phyloP scores from a whole-genome alignment of 2,329 filamentous ascomycete species.

The Alternaria alternata region DNA sequence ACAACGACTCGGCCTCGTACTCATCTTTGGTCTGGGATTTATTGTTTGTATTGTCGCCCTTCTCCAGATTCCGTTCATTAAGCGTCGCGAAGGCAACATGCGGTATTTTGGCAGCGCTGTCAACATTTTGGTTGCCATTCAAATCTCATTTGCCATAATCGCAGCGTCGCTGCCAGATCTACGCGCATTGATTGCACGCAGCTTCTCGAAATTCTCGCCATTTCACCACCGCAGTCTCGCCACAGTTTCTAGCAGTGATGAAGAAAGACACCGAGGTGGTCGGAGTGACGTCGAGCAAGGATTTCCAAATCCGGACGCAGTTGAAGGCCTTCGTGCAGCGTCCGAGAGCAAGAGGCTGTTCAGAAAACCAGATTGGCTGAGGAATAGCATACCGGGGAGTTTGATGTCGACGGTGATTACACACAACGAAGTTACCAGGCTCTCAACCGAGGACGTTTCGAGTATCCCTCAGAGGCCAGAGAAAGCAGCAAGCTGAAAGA shows the following conservation, averaged over 20 bases:
- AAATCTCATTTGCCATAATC: slow-evolving; percentile 36
- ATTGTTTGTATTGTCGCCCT: slow-evolving; percentile 38
- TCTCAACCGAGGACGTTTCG: slow-evolving; percentile 1
- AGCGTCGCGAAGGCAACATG: slow-evolving; percentile 24
- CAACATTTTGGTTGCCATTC: slow-evolving; percentile 38
- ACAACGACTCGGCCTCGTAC: slow-evolving; percentile 32
- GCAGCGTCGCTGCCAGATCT: slow-evolving; percentile 39
- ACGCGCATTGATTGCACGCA: slow-evolving; percentile 31
- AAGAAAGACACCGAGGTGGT: background rate
- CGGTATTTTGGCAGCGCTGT: slow-evolving; percentile 38
- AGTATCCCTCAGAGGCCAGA: background rate
- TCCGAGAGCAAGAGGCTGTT: slow-evolving; percentile 12
- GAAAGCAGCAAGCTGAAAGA: background rate
- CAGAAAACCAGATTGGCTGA: slow-evolving; percentile 34
- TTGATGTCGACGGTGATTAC: slow-evolving; percentile 30
- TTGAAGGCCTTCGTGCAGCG: slow-evolving; percentile 1
- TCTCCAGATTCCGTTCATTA: slow-evolving; percentile 40
- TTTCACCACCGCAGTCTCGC: slow-evolving; percentile 32
- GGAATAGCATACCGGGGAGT: slow-evolving; percentile 26
- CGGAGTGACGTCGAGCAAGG: slow-evolving; percentile 16
- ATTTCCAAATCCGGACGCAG: background rate
- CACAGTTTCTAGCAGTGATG: slow-evolving; percentile 11
- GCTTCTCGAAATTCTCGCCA: slow-evolving; percentile 31
- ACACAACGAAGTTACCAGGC: slow-evolving; percentile 13
- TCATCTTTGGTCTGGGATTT: slow-evolving; percentile 38